phyloP scores from a whole-genome alignment of 371 early-diverging fungal species.

The Nosema muscidifuracis region DNA sequence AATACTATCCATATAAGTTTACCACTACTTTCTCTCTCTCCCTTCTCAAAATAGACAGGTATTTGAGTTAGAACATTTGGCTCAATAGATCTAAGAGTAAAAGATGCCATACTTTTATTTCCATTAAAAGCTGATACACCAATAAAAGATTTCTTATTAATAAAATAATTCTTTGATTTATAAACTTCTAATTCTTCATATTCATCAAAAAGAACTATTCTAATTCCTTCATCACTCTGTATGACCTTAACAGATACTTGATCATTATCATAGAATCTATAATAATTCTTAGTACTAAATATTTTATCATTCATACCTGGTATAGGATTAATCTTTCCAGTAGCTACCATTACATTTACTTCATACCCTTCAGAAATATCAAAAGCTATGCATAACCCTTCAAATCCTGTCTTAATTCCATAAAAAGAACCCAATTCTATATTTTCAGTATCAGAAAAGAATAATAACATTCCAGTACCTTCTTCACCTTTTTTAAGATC shows the following conservation, averaged over 20 bases:
- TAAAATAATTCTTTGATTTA: neutral
- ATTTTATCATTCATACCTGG: neutral
- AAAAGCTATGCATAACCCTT: neutral
- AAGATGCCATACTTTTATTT: neutral
- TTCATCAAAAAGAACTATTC: neutral
- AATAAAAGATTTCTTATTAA: neutral
- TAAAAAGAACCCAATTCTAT: neutral
- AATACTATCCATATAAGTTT: neutral
- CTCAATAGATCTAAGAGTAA: neutral
- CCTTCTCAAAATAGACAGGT: neutral
- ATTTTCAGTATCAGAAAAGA: neutral
- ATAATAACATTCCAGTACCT: neutral
- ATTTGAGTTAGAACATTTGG: neutral
- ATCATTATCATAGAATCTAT: neutral
- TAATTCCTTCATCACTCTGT: neutral
- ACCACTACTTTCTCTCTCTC: neutral
- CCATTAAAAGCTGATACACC: slow-evolving; percentile 1
- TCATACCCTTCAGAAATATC: neutral
- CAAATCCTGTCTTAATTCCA: neutral
- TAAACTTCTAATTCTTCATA: neutral
- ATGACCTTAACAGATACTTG: neutral
- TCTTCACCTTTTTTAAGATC: neutral
- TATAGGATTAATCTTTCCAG: neutral
- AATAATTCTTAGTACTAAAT: neutral
- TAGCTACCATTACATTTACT: neutral